A percentile compares a stretch with the other conserved stretches of the same genome.
phyloP scores from a whole-genome alignment of 1,284 basidiomycete species.

The Porodaedalea pini region DNA sequence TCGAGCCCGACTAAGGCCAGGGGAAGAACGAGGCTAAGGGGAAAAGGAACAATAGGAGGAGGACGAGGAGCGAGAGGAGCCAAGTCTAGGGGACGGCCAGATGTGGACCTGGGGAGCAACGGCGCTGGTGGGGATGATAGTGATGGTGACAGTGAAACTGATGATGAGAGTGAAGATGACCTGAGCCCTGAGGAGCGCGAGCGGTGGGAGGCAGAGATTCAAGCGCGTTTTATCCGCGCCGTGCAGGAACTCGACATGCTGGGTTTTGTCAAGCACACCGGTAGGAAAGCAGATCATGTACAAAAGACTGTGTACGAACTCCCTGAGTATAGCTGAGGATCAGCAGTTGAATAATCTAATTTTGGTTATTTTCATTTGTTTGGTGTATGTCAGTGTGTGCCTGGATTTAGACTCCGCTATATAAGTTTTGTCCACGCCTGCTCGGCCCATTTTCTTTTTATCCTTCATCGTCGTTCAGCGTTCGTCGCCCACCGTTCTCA shows the following conservation, averaged over 20 bases:
- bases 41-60: constrained; percentile 31
- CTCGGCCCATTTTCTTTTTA: not conserved
- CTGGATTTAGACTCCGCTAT: constrained; percentile 11
- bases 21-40: constrained; percentile 28
- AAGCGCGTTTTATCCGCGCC: constrained; percentile 71
- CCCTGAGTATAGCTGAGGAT: constrained; percentile 31
- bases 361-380: not conserved
- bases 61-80: constrained; percentile 33
- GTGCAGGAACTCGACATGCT: constrained; percentile 76
- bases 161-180: constrained; percentile 29
- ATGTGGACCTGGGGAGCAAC: constrained; percentile 27
- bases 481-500: not conserved
- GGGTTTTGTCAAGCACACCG: constrained; percentile 75
- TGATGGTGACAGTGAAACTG: constrained; percentile 25
- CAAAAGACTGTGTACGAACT: constrained; percentile 64
- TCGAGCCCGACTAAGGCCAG: constrained; percentile 20
- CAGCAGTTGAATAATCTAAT: too few species aligned
- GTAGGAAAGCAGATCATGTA: constrained; percentile 72
- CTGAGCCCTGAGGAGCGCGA: constrained; percentile 30
- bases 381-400: not conserved
- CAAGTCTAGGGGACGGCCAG: constrained; percentile 20
- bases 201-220: constrained; percentile 58
- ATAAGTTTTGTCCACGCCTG: not conserved
- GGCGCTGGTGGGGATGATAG: constrained; percentile 23
- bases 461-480: not conserved